Conservation (phyloP, 1,139 yeast genomes). For the Yamadazyma sp. region DNA sequence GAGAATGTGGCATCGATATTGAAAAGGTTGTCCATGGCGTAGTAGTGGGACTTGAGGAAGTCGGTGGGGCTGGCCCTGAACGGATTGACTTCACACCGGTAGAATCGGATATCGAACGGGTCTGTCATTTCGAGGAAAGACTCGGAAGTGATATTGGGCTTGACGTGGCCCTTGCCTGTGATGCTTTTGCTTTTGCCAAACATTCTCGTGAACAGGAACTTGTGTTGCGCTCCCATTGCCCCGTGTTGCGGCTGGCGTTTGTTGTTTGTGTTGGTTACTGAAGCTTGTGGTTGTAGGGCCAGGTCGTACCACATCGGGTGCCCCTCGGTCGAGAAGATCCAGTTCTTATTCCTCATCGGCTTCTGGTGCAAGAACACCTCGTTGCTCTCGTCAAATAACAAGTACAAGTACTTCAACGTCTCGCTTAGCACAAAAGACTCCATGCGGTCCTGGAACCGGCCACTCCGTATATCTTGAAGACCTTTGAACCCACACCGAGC, state of each 20-base stretch:
- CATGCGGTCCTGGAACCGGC: slow-evolving; percentile 74
- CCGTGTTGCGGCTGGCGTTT: too few species aligned
- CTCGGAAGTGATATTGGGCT: neutral
- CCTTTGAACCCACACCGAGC: slow-evolving; percentile 85
- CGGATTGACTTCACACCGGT: slow-evolving; percentile 35
- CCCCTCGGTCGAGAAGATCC: slow-evolving; percentile 89
- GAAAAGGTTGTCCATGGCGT: slow-evolving; percentile 39
- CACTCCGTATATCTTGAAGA: slow-evolving; percentile 63
- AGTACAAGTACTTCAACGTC: slow-evolving; percentile 78
- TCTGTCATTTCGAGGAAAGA: slow-evolving; percentile 1
- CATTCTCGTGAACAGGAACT: neutral
- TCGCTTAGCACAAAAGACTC: slow-evolving; percentile 90
- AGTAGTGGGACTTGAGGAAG: slow-evolving; percentile 32
- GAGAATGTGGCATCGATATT: slow-evolving; percentile 36
- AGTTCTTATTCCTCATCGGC: slow-evolving; percentile 43
- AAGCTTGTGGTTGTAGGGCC: neutral
- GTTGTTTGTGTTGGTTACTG: neutral
- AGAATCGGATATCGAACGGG: slow-evolving; percentile 8
- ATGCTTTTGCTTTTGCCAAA: slow-evolving; percentile 4
- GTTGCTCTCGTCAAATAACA: slow-evolving; percentile 71
- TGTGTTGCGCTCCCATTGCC: neutral
- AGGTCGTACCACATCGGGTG: slow-evolving; percentile 79
- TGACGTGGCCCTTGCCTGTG: neutral
- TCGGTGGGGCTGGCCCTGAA: slow-evolving; percentile 15
- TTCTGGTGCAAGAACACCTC: slow-evolving; percentile 43